Evolutionary conservation across 257 asterid genomes (phyloP), one percentile per base, ranked within the genome.

Genomic region (Scutellaria minor): DNA sequence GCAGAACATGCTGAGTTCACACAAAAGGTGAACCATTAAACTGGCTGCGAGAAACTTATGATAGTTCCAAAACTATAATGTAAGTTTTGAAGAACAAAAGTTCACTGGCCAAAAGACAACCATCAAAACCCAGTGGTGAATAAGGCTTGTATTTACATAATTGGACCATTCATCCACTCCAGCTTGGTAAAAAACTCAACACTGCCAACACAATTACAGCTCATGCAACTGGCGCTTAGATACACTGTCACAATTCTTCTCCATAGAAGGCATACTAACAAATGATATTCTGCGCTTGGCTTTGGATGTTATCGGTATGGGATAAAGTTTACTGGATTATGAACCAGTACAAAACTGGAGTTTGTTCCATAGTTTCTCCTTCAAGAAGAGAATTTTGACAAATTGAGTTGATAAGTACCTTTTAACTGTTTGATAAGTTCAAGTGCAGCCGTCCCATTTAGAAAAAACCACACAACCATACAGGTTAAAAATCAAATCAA

Each of bases 161-260:
- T 35, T 53, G 11, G 15, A 68, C 14, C 52, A 74, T 60, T 71
- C 69, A 66, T 66, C 68, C 13, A 54, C 12, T 56, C 18, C 64
- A 67, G 45, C 52, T 56, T 45, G 8, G 35, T 35, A 6, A 7
- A 61, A 20, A 71, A 15, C 9, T 72, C 40, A 55, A 22, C 63
- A 63, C 42, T 27, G 14, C 35, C 59, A 31, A 58, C 52, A 79
- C 45, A 39, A 27, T 62, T 24, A 57, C 6, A 56, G 58, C 61
- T 52, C 18, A 57, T 35, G 44, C 64, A 79, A 79, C 20, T 14
- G 13, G 55, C 56, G 39, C 6, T 12, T 35, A 52, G 71, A 62
- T 63, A 64, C 42, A 14, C 14, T 12, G 22, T 7, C 64, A 24
- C 4, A 45, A 20, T 53, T 27, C 54, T 18, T 18, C 12, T 61